Evolutionary conservation across 176 grass and related monocot genomes (phyloP), one percentile per base, ranked within the genome.

Genomic region (Calamus simplicifolius): DNA sequence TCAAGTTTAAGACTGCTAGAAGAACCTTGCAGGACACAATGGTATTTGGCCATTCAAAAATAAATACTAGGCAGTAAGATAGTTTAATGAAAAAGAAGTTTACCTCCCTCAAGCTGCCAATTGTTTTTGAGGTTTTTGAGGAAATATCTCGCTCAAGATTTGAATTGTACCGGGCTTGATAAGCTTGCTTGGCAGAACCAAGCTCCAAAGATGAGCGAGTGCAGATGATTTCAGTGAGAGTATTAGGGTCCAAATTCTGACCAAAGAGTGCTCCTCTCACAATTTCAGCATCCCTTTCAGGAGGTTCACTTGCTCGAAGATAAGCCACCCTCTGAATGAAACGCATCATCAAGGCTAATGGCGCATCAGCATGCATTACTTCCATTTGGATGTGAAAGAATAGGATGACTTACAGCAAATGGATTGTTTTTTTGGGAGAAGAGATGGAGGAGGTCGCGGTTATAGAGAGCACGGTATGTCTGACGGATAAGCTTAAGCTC

Each of bases 1-100:
- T 82, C 57, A 58, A 75, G 35, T 57, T 58, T 35, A 82, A 48
- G 58, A 77, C 49, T 25, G 67, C 79, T 25, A 72, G 55, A 27
- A 82, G 79, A 67, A 77, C 43, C 73, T 76, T 64, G 28, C 18
- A 26, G 62, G 25, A 50, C 15, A 49, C 19, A 64, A 50, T 3
- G 10, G 8, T 43, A 12, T 43, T 43, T 43, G 35, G 35, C 12
- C 35, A 43, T 43, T 43, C 35, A 43, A 43, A 43, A 10, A 43
- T 43, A 43, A 13, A 43, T 43, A 43, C 35, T 43, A 12, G 2
- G 8, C 2, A 43, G 35, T 43, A 43, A 43, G 12, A 43, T 43
- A 43, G 12, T 43, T 43, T 43, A 13, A 43, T 1, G 10, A 43
- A 43, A 13, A 8, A 43, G 35, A 27, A 54, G 12, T 12, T 69